These are phyloP conservation scores for Penicillium tannophilum DNA, from an alignment of 495 filamentous ascomycete species.

Conservation along the genomic window DNA sequence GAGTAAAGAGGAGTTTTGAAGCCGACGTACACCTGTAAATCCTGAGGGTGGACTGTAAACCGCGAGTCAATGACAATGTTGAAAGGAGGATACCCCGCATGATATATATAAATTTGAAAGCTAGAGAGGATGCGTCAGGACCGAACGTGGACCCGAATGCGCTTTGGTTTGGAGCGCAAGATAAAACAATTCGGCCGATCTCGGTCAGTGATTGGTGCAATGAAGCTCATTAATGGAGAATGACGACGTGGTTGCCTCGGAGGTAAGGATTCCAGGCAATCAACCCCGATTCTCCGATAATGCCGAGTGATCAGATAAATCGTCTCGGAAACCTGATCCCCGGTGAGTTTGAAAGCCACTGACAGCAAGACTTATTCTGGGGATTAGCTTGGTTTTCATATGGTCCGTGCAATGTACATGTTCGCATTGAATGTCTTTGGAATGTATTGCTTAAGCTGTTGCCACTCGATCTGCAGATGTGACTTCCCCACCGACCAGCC, in stretches of 20 bases:
- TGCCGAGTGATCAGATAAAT: slow-evolving; percentile 10
- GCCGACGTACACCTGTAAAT: neutral
- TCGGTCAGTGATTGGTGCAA: neutral
- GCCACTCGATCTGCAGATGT: slow-evolving; percentile 1
- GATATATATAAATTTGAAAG: neutral
- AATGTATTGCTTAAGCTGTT: neutral
- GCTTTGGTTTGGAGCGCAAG: neutral
- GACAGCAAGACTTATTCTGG: neutral
- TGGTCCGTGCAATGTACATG: neutral
- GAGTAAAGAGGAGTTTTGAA: neutral
- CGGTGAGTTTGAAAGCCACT: neutral
- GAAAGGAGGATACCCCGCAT: neutral
- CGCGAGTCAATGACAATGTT: neutral
- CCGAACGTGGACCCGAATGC: neutral
- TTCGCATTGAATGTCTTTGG: too few species aligned
- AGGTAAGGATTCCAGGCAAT: slow-evolving; percentile 6
- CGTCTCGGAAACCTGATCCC: slow-evolving; percentile 12
- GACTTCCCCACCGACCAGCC: neutral
- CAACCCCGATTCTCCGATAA: neutral
- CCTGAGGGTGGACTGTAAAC: neutral
- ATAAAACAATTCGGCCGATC: neutral
- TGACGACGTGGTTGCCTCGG: neutral
- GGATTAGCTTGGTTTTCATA: too few species aligned
- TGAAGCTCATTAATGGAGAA: neutral
- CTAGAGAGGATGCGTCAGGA: slow-evolving; percentile 1